Evolutionary conservation across 225 moss, liverwort and hornwort species (phyloP), one percentile per base, ranked within the genome.

Genomic region (Antitrichia curtipendula): DNA sequence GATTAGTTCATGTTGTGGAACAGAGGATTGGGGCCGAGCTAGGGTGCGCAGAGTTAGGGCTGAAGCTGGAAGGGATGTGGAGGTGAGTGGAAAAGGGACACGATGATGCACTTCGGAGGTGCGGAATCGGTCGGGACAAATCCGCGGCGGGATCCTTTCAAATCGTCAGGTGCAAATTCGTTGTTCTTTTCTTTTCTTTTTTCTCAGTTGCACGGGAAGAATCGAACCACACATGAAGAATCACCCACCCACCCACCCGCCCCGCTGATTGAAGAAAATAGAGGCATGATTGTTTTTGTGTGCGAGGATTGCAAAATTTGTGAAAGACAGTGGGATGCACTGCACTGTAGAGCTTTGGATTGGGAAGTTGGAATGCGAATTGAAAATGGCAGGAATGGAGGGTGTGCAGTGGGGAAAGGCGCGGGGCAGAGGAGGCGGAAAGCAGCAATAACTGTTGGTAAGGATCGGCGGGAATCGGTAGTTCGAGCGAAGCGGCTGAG

Each of bases 401-500:
- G 80, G 82, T 92, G 83, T 91, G 83, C 92, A 98, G 97, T 96
- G 86, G 97, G 91, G 90, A 97, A 92, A 89, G 91, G 89, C 64
- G 98, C 96, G 18, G 98, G 98, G 47, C 92, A 95, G 82, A 88
- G 98, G 88, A 91, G 98, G 82, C 94, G 97, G 81, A 95, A 98
- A 70, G 96, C 95, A 81, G 97, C 98, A 84, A 92, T 94, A n/a
- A 94, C 92, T 75, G 86, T 98, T 56, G 96, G 98, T 32, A 98
- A 96, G 91, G 98, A 98, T 89, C 93, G 98, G 81, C 94, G 98
- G 81, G 98, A 96, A 87, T 97, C 96, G 64, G 92, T 98, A n/a
- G 95, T 98, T 27, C 90, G 97, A 84, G 96, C 95, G 58, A 98
- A 98, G 92, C 94, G 98, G 38, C 81, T 97, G 83, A 91, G 98